Evolutionary conservation across 2,329 filamentous ascomycete genomes (phyloP).

Genomic region (Sporothrix pseudoabietina): DNA sequence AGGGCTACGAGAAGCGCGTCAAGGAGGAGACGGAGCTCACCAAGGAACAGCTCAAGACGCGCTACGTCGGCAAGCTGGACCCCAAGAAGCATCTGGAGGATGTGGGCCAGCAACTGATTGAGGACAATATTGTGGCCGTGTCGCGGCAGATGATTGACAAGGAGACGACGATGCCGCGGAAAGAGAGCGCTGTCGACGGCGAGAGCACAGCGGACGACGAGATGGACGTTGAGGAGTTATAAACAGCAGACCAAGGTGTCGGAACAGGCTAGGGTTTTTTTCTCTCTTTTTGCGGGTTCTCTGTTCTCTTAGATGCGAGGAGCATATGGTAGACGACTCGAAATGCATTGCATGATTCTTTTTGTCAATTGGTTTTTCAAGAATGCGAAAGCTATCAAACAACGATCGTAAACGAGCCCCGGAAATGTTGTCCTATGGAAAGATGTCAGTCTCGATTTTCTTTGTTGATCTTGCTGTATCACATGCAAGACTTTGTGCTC

Average conservation of each 20-base stretch:
- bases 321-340: slow-evolving; percentile 14
- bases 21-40: slow-evolving; percentile 98
- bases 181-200: slow-evolving; percentile 51
- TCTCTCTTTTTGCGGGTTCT: neutral
- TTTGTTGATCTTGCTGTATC: neutral
- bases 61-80: slow-evolving; percentile 98
- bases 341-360: slow-evolving; percentile 22
- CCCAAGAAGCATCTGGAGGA: slow-evolving; percentile 99
- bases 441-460: neutral
- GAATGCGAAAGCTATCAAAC: neutral
- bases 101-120: slow-evolving; percentile 92
- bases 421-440: no score
- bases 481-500: neutral
- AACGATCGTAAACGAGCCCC: no score
- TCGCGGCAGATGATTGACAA: slow-evolving; percentile 99
- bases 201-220: slow-evolving; percentile 47
- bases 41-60: slow-evolving; percentile 96
- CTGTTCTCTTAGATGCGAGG: neutral
- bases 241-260: neutral
- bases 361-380: neutral
- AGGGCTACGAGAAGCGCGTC: slow-evolving; percentile 97
- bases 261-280: neutral
- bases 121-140: slow-evolving; percentile 99
- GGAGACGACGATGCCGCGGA: slow-evolving; percentile 87
- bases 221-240: slow-evolving; percentile 70